These are phyloP conservation scores for Phragmites australis DNA, from an alignment of 176 grass and related monocot genomes.

Conservation along the genomic window DNA sequence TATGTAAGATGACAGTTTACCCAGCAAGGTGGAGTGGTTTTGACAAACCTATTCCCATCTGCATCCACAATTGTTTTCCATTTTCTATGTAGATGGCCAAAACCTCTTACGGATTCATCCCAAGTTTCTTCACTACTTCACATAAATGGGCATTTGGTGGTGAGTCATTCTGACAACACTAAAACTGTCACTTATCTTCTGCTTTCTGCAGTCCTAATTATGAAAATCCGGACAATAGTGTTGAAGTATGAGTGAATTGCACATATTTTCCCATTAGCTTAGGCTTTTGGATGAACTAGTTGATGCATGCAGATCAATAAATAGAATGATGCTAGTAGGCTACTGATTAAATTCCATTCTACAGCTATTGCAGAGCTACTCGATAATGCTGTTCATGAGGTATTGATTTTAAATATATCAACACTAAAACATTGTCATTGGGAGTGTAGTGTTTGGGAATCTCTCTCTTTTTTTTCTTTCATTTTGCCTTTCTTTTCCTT, in stretches of 20 bases:
- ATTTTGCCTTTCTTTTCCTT: background rate
- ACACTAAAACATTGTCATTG: constrained; percentile 13
- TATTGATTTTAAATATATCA: constrained; percentile 41
- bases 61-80: background rate
- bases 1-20: constrained; percentile 6
- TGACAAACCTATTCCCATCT: constrained; percentile 6
- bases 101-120: constrained; percentile 59
- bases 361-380: constrained; percentile 69
- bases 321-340: constrained; percentile 21
- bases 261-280: too few species aligned
- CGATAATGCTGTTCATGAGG: constrained; percentile 70
- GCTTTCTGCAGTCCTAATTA: constrained; percentile 25
- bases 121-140: constrained; percentile 76
- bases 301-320: too few species aligned
- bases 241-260: too few species aligned
- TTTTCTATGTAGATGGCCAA: constrained; percentile 33
- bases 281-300: too few species aligned
- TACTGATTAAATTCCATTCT: constrained; percentile 29
- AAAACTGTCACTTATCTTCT: constrained; percentile 9
- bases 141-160: constrained; percentile 74
- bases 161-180: constrained; percentile 34
- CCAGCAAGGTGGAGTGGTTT: background rate
- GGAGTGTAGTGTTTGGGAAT: background rate
- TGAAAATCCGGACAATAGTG: background rate
- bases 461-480: background rate